Conservation (phyloP, 306 rosid species). For the Trifolium pratense region DNA sequence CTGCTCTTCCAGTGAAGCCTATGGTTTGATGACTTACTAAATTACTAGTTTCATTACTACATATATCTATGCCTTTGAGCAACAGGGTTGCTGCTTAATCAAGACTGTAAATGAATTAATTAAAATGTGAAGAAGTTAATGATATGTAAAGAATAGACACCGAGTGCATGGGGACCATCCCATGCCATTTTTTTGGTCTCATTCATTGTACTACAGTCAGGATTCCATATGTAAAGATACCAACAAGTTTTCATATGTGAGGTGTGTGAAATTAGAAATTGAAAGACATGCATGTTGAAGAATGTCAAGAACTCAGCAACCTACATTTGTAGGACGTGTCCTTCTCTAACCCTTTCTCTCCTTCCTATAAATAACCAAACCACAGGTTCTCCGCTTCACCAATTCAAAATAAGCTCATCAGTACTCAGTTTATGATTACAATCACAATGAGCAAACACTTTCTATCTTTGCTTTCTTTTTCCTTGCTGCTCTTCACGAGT, state of each 20-base stretch:
- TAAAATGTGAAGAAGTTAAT: no score
- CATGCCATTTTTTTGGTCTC: background rate
- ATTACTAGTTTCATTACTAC: no score
- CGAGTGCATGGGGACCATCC: no score
- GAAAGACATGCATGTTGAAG: slow-evolving; percentile 55
- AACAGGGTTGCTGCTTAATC: no score
- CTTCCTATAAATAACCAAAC: slow-evolving; percentile 33
- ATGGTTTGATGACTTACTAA: no score
- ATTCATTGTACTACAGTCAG: no score
- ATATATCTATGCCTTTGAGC: no score
- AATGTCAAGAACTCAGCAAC: slow-evolving; percentile 44
- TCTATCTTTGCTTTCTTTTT: slow-evolving; percentile 5
- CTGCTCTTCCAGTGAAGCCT: no score
- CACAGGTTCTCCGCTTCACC: slow-evolving; percentile 2
- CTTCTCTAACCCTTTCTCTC: background rate
- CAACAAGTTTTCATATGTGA: slow-evolving; percentile 24
- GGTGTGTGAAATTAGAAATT: slow-evolving; percentile 42
- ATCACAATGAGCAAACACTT: background rate
- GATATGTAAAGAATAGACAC: no score
- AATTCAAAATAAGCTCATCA: background rate
- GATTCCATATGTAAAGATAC: background rate
- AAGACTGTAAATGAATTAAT: no score
- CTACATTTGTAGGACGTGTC: slow-evolving; percentile 44
- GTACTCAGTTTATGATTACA: background rate
- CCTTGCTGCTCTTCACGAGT: slow-evolving; percentile 36